Conservation (phyloP, 768 basidiomycete species). For the Russula griseocarnosa region DNA sequence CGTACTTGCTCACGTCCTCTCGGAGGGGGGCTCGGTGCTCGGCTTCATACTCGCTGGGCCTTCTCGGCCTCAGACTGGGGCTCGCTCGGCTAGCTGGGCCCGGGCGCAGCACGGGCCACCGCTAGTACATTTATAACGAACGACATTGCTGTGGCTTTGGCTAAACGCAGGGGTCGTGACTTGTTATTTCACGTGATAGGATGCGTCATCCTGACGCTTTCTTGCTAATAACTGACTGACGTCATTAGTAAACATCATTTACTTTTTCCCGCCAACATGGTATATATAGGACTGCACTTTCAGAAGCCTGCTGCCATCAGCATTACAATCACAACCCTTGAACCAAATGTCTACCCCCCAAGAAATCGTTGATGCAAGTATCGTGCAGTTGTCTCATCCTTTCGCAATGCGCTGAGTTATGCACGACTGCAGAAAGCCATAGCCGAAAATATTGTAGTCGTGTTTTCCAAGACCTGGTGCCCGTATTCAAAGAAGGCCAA, state of each 20-base stretch:
- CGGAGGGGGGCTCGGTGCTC: no score
- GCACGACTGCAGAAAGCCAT: conserved; percentile 33
- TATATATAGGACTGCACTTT: conserved; percentile 1
- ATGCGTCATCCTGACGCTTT: neutral
- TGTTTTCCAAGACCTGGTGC: conserved; percentile 41
- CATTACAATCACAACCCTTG: neutral
- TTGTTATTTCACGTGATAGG: neutral
- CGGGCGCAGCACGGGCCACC: no score
- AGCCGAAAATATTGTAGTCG: conserved; percentile 36
- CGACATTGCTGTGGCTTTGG: no score
- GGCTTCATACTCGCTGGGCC: no score
- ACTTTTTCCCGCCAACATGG: neutral
- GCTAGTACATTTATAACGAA: neutral
- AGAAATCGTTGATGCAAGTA: conserved; percentile 19
- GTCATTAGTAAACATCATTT: neutral
- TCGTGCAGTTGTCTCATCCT: no score
- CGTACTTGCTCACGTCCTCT: no score
- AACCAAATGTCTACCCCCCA: conserved; percentile 16
- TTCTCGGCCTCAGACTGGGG: no score
- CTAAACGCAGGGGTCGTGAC: no score
- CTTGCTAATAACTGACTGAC: conserved; percentile 5
- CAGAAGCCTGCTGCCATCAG: neutral
- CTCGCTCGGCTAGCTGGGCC: no score
- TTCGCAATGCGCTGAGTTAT: neutral
- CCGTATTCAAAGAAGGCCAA: conserved; percentile 43